Base-by-base conservation (phyloP, 345 rosid species). In the Cochlearia excelsa region DNA sequence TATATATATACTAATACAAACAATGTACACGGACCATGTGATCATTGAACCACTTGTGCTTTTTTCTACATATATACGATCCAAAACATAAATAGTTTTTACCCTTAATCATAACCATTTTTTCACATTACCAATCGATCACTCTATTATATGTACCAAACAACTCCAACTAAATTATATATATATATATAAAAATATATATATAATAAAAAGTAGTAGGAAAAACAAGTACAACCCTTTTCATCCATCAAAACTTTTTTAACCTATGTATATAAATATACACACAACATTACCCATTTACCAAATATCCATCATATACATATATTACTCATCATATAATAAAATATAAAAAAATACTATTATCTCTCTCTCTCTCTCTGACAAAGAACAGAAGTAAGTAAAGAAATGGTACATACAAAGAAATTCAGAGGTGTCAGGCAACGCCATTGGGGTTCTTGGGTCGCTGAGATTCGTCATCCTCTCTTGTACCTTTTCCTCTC, bases 381-480 rank as follows among this genome's bases (percentile, higher is more conserved):
- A 16, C 23, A 16, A 16, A 16, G 23, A 16, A 16, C 23, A 16
- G 23, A 16, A 16, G 23, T 16, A 16, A 16, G 23, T 16, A 16
- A 5, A 37, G 23, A 63, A 45, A 86, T 86, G 95, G 88, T 80
- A 65, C 83, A 80, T 50, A 34, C 86, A 46, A 87, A 67, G 80
- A 87, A 84, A 64, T 87, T 75, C 78, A 76, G 95, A 75, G 95
- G 90, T 23, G 95, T 87, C 54, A 80, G 95, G 62, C 90, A 87
- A 53, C 90, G 95, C 59, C 90, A 84, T 75, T 84, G 95, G 95
- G 95, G 95, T 72, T 84, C 95, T 29, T 87, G 95, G 90, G 90
- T 87, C 29, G 84, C 95, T 26, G 90, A 86, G 65, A 86, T 86
- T 73, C 90, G 95, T 54, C 90, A 86, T 49, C 88, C 95, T 23